These are phyloP conservation scores for Dalbergia cochinchinensis DNA, from an alignment of 306 rosid species.

Conservation along the genomic window DNA sequence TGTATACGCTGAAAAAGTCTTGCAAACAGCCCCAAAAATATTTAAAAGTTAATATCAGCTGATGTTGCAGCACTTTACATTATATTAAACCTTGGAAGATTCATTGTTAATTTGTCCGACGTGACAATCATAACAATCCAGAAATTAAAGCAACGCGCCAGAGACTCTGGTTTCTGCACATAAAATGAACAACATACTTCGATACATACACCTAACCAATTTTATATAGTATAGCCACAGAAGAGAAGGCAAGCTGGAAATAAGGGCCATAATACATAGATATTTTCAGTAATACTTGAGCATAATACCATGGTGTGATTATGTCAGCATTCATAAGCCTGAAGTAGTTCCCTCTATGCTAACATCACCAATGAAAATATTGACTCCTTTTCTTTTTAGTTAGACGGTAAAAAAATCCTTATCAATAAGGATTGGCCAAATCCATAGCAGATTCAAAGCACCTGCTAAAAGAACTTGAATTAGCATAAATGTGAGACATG, in stretches of 20 bases:
- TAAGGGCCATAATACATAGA: conserved; percentile 4
- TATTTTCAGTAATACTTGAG: background rate
- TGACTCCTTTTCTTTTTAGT: background rate
- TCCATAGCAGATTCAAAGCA: conserved; percentile 14
- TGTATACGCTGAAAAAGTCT: background rate
- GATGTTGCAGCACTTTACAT: background rate
- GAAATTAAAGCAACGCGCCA: background rate
- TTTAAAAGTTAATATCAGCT: background rate
- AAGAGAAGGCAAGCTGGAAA: conserved; percentile 14
- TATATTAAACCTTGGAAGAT: background rate
- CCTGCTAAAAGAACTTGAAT: conserved; percentile 24
- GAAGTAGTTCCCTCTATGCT: conserved; percentile 1
- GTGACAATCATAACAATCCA: background rate
- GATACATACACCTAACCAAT: background rate
- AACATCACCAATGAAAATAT: conserved; percentile 10
- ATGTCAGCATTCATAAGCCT: conserved; percentile 1
- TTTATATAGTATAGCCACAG: background rate
- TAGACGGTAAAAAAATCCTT: conserved; percentile 10
- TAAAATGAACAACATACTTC: conserved; percentile 1
- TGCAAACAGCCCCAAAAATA: background rate
- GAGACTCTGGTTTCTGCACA: background rate
- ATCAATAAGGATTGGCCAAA: conserved; percentile 27
- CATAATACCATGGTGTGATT: background rate
- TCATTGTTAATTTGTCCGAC: background rate
- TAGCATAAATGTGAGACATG: background rate